Conservation (phyloP, 208 protist species). For the Leishmania tropica region DNA sequence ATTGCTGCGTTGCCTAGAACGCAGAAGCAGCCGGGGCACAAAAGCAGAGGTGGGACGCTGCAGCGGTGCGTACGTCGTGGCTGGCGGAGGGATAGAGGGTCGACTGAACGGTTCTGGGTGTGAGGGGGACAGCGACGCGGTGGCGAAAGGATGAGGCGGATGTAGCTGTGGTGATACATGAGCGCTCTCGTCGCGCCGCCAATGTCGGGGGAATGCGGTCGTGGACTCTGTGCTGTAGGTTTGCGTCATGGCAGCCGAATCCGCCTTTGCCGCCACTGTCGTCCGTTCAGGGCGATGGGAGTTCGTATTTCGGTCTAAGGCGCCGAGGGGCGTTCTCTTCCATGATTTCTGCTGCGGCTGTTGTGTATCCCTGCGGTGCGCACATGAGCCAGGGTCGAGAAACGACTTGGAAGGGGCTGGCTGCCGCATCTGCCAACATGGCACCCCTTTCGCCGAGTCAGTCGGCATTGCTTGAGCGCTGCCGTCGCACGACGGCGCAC, state of each 20-base stretch:
- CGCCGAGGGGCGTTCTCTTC: not conserved
- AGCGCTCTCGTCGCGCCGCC: not conserved
- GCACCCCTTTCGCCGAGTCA: not conserved
- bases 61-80: not conserved
- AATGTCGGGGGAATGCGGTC: not conserved
- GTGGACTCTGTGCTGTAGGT: not conserved
- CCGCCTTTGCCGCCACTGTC: too few species aligned
- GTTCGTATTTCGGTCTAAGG: not conserved
- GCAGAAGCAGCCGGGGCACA: constrained; percentile 5
- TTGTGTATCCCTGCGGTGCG: not conserved
- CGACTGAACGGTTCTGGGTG: not conserved
- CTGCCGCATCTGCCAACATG: not conserved
- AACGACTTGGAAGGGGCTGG: not conserved
- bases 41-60: constrained; percentile 1
- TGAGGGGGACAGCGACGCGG: not conserved
- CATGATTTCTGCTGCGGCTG: not conserved
- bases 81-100: not conserved
- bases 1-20: not conserved
- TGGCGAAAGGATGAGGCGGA: not conserved
- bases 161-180: constrained; percentile 7
- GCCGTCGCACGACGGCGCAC: constrained; percentile 22
- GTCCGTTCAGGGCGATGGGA: not conserved
- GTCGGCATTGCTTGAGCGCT: not conserved
- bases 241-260: not conserved
- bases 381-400: not conserved